These are phyloP conservation scores for Alternaria arborescens DNA, from an alignment of 2,329 filamentous ascomycete genomes.

Conservation along the genomic window DNA sequence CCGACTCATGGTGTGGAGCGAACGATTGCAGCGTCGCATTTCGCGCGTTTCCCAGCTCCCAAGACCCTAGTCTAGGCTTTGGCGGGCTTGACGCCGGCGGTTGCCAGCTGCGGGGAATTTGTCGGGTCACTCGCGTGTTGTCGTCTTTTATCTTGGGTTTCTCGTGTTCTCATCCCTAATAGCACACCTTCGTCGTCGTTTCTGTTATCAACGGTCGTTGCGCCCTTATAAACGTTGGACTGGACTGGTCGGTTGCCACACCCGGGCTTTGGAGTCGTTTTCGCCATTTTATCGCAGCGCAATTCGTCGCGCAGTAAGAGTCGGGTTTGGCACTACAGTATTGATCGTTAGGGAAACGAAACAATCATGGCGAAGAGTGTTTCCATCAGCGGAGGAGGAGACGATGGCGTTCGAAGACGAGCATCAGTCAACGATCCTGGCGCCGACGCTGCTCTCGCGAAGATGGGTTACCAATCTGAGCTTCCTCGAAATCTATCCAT, in stretches of 20 bases:
- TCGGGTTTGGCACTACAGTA: background rate
- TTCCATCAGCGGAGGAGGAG: slow-evolving; percentile 26
- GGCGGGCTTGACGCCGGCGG: slow-evolving; percentile 5
- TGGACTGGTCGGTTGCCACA: background rate
- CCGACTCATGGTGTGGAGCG: slow-evolving; percentile 8
- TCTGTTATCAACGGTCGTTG: background rate
- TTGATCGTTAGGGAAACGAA: background rate
- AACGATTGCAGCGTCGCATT: slow-evolving; percentile 16
- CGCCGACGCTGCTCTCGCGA: slow-evolving; percentile 68
- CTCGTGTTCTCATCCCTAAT: slow-evolving; percentile 2
- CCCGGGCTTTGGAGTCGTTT: background rate
- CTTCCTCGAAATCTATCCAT: slow-evolving; percentile 73
- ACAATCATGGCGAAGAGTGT: slow-evolving; percentile 27
- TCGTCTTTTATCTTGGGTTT: slow-evolving; percentile 2
- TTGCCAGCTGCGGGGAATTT: slow-evolving; percentile 8
- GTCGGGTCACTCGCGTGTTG: background rate
- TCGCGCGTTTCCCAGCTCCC: background rate
- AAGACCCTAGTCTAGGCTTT: slow-evolving; percentile 10
- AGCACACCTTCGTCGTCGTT: background rate
- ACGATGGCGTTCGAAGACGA: slow-evolving; percentile 18
- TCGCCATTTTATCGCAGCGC: background rate
- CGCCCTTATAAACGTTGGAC: background rate
- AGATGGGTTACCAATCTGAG: slow-evolving; percentile 74
- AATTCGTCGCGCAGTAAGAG: slow-evolving; percentile 5
- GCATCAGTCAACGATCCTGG: slow-evolving; percentile 47